Evolutionary conservation across 2,329 filamentous ascomycete species (phyloP), one percentile per base, ranked within the genome.

Genomic region (Aspergillus jensenii): DNA sequence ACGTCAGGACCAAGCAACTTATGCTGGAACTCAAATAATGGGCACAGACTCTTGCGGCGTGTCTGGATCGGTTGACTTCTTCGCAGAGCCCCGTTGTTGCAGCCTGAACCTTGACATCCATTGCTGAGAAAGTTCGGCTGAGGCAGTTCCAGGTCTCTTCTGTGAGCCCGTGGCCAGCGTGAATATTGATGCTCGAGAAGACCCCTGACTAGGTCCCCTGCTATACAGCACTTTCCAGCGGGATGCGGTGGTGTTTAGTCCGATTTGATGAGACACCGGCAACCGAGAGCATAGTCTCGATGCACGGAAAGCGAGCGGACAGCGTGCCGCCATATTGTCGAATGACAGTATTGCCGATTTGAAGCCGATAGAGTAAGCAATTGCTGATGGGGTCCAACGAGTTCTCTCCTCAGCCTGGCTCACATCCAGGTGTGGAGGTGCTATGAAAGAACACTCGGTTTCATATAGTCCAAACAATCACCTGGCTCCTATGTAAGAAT

Each of bases 41-140:
- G 43, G 19, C 15, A 63, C 67, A 31, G 59, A 67, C 67, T 56
- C 59, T 59, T 60, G 51, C 4, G 62, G 21, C n/a, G 65, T 56
- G 12, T 56, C 58, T 11, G 58, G 59, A 8, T 65, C 64, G 5
- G 61, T 58, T 2, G 68, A 59, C 7, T 63, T 60, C 49, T 71
- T 64, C 12, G 67, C 56, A 19, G 60, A 59, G 64, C 67, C 68
- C 57, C 68, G 64, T 52, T 58, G 67, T 37, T 63, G 65, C 25
- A 65, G 62, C 11, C 40, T 41, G 17, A 55, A 53, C 19, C 11
- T 37, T 33, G 41, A 46, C 11, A 19, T 25, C 46, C 52, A 59
- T 35, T 39, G 52, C 39, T 37, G 52, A 15, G 47, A 37, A 12
- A 52, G 43, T 37, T 25, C 39, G 41, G 46, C 21, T 14, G 19